phyloP scores from a whole-genome alignment of 148 eudicot genomes.

The Rhododendron molle region DNA sequence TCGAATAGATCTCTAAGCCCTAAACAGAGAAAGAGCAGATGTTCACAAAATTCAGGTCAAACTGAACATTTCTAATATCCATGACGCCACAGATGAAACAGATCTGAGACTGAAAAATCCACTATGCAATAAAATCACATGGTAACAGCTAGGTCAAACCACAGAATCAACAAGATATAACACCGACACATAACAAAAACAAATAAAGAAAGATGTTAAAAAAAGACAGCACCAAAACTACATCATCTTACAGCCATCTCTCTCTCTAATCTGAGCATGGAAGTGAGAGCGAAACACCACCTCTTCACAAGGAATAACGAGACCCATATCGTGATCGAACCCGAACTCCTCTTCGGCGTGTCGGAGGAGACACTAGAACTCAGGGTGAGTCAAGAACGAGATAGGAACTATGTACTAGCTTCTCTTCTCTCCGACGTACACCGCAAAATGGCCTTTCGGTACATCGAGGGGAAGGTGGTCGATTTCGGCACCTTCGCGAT shows the following conservation, averaged over 20 bases:
- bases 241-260: constrained; percentile 4
- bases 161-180: no score
- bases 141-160: no score
- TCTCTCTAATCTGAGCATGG: constrained; percentile 51
- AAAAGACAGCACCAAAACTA: constrained; percentile 6
- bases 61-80: no score
- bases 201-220: constrained; percentile 15
- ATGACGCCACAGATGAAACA: no score
- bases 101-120: no score
- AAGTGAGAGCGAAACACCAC: constrained; percentile 69
- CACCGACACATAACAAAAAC: no score
- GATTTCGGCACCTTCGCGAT: constrained; percentile 35
- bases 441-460: constrained; percentile 83
- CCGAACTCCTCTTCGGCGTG: constrained; percentile 90
- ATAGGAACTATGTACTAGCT: constrained; percentile 73
- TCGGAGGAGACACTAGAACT: constrained; percentile 62
- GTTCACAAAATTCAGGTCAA: no score
- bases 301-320: constrained; percentile 86
- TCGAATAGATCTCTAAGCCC: no score
- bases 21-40: no score
- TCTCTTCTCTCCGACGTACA: constrained; percentile 74
- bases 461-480: constrained; percentile 50
- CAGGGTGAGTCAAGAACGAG: constrained; percentile 67
- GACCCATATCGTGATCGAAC: constrained; percentile 74
- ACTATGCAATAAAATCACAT: no score